Evolutionary conservation across 495 filamentous ascomycete genomes (phyloP), one percentile per base, ranked within the genome.

Genomic region (Amphirosellinia nigrospora): DNA sequence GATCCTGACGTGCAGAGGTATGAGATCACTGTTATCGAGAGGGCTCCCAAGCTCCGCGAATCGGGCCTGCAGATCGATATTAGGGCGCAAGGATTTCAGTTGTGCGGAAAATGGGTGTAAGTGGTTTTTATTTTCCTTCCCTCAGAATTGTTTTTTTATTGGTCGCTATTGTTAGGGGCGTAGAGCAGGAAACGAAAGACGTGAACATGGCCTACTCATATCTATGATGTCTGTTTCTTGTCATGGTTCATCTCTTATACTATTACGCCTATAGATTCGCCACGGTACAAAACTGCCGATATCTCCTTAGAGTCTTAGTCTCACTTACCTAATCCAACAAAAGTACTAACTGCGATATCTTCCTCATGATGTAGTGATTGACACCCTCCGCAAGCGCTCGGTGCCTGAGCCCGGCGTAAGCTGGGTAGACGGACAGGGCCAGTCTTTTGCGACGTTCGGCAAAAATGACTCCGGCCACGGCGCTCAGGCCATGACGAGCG

Each of bases 61-160:
- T 73, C 74, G 73, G 86, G 86, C 11, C 81, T 86, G 59, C 78
- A 79, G 50, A 78, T 88, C 60, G 87, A 89, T 70, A 77, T 88
- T 21, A 80, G 83, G 10, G 77, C 78, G 11, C 74, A 71, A 32
- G 82, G 16, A 77, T 86, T 10, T 75, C 78, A 0, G 77, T 87
- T 3, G 83, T 87, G 75, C 73, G 80, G 50, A 83, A 80, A 55
- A 86, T 88, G 48, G 83, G 84, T 80, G 64, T 67, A 21, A 58
- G 63, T 65, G n/a, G n/a, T n/a, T n/a, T 32, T 34, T 46, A 45
- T 19, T 48, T 64, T 32, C 5, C 21, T 45, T 46, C 19, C 46
- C 5, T 38, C 38, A 1, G 4, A 19, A 3, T 60, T 45, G 16
- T 6, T 0, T 45, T 19, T n/a, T 45, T 19, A 6, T 45, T 45